Evolutionary conservation across 140 eudicot genomes (phyloP).

Genomic region (Oenanthe javanica): DNA sequence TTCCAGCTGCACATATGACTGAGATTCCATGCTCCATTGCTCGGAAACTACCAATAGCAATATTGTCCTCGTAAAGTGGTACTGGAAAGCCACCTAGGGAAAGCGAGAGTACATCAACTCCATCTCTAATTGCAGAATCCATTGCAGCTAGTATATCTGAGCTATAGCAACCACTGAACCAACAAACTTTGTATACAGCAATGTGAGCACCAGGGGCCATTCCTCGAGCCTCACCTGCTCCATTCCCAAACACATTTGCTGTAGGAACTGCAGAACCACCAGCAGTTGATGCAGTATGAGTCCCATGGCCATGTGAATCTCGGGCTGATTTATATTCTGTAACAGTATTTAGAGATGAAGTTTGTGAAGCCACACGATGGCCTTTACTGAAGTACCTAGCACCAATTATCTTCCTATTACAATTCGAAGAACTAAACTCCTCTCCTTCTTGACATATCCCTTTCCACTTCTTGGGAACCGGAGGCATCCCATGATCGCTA

Average conservation of each 20-base stretch:
- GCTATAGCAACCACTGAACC: slow-evolving; percentile 93
- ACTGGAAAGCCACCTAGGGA: slow-evolving; percentile 89
- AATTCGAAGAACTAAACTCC: slow-evolving; percentile 34
- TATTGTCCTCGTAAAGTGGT: slow-evolving; percentile 83
- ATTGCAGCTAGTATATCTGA: slow-evolving; percentile 92
- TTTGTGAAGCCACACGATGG: slow-evolving; percentile 55
- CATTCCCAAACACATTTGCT: slow-evolving; percentile 78
- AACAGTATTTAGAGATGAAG: slow-evolving; percentile 27
- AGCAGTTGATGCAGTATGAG: slow-evolving; percentile 94
- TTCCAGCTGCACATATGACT: slow-evolving; percentile 88
- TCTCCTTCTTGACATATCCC: slow-evolving; percentile 75
- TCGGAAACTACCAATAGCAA: slow-evolving; percentile 89
- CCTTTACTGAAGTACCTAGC: slow-evolving; percentile 85
- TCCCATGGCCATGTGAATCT: slow-evolving; percentile 92
- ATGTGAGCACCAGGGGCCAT: slow-evolving; percentile 91
- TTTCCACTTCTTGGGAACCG: slow-evolving; percentile 54
- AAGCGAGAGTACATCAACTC: slow-evolving; percentile 71
- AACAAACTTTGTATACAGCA: slow-evolving; percentile 89
- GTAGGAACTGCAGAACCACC: slow-evolving; percentile 56
- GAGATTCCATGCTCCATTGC: slow-evolving; percentile 92
- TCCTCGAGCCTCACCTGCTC: slow-evolving; percentile 87
- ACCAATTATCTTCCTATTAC: slow-evolving; percentile 66
- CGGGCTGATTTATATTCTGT: slow-evolving; percentile 71
- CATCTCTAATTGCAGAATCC: slow-evolving; percentile 82
- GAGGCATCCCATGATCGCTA: slow-evolving; percentile 58